Base-by-base conservation (phyloP, 108 stramenopile genomes). In the Stephanodiscus minutulus region DNA sequence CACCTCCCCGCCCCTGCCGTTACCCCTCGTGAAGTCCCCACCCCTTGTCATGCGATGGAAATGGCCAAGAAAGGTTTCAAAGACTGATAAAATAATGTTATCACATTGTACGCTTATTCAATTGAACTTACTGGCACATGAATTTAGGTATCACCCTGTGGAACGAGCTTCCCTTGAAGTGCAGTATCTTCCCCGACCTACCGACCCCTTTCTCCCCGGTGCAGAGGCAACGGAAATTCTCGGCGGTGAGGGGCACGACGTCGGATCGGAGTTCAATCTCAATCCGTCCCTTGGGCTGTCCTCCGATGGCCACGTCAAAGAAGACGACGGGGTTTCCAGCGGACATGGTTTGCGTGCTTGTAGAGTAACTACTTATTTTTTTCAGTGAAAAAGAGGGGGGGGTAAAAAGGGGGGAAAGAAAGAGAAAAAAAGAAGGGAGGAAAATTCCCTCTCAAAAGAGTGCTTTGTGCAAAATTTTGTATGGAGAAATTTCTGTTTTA, bases 61-160 rank as follows among this genome's bases (percentile, higher is more conserved):
- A 10, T 13, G 46, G 54, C 1, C 28, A 33, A 44, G 17, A 10
- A 52, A 48, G n/a, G n/a, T n/a, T n/a, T n/a, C n/a, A n/a, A n/a
- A n/a, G n/a, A n/a, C n/a, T n/a, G n/a, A n/a, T n/a, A n/a, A n/a
- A n/a, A n/a, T n/a, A n/a, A 50, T 35, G 33, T 50, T 35, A 48
- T 5, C 46, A 25, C 3, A 1, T 3, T 47, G 33, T 22, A 21
- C 12, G 36, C 61, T 68, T n/a, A n/a, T n/a, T n/a, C n/a, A n/a
- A n/a, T n/a, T n/a, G n/a, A n/a, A n/a, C n/a, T n/a, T n/a, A n/a
- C n/a, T 91, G 91, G 63, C 84, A 87, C 91, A 92, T 92, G 80
- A 95, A 95, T 59, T 85, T 83, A 20, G 96, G 93, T 69, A 98
- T 98, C 55, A 99, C 89, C 12, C 99, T 85, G 87, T 99, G 99